Base-by-base conservation (phyloP, 441 rosid genomes). In the California macrophylla region DNA sequence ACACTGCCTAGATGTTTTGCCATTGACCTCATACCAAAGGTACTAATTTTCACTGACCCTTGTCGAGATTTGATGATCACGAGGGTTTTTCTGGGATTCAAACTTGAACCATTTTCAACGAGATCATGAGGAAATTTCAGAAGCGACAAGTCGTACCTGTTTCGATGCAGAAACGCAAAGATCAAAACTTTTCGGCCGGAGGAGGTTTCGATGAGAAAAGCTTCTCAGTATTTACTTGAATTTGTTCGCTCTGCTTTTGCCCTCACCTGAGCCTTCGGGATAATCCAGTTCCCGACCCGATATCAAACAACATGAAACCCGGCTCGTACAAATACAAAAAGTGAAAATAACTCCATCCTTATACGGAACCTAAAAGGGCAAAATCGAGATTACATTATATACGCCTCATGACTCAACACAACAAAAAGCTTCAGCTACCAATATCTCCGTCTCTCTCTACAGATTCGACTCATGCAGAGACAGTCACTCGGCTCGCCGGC, bases 401-500 rank as follows among this genome's bases (percentile, higher is more conserved):
- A 28, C 3, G 3, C 30, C 3, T 3, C 30, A 28, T 28, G n/a
- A n/a, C n/a, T n/a, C n/a, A n/a, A n/a, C n/a, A n/a, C n/a, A n/a
- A 28, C 3, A 28, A 28, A 28, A 28, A 28, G 30, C 30, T 3
- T 28, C 30, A 28, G 30, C 1, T 1, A 28, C 2, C 30, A 28
- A 28, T 28, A 28, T 16, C 66, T 65, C 66, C 7, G 29, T 77
- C 72, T 69, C 78, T 69, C 69, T 79, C 75, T 54, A 34, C 36
- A 32, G 2, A 47, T 54, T 58, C 13, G 34, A 67, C 54, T 65
- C 84, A 92, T 90, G 98, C 97, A 93, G 72, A 85, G 98, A 34
- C 90, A 85, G 54, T 93, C 98, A 8, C 82, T 89, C 3, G 89
- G 95, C 69, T 86, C 96, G 0, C 93, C 98, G 4, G 79, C 69